Evolutionary conservation across 108 stramenopile genomes (phyloP).

Genomic region (Cyclotella sp.): DNA sequence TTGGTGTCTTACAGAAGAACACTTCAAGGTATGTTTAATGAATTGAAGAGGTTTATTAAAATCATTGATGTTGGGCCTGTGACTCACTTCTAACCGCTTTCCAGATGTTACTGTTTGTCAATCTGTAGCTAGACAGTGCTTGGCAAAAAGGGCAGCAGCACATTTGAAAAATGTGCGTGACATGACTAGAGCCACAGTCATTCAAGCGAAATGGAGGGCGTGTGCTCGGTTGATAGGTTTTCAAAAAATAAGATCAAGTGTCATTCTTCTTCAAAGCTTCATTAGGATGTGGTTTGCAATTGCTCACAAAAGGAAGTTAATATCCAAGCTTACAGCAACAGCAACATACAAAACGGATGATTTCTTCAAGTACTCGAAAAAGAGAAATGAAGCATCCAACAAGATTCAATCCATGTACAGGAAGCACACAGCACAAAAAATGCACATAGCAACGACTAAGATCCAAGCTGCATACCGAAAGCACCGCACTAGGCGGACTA

Average conservation of each 20-base stretch:
- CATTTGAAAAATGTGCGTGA: not conserved
- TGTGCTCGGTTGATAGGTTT: not conserved
- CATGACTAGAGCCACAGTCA: not conserved
- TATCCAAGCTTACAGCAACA: not conserved
- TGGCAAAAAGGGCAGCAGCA: not conserved
- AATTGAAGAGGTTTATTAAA: not conserved
- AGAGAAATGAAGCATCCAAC: constrained; percentile 1
- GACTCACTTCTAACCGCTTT: not conserved
- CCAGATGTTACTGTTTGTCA: not conserved
- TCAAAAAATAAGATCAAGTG: not conserved
- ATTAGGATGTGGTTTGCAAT: not conserved
- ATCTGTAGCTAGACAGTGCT: not conserved
- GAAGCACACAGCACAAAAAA: too few relatives aligned
- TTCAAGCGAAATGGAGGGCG: constrained; percentile 3
- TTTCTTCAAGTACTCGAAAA: not conserved
- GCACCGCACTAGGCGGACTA: too few relatives aligned
- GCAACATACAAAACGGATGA: not conserved
- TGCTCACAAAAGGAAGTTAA: not conserved
- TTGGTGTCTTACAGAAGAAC: not conserved
- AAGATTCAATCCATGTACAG: not conserved
- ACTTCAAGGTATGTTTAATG: not conserved
- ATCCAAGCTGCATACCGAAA: too few relatives aligned
- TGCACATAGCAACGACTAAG: too few relatives aligned
- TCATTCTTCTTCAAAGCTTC: not conserved
- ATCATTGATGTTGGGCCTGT: not conserved